Evolutionary conservation across 2,329 filamentous ascomycete species (phyloP).

Genomic region (Colletotrichum filicis): DNA sequence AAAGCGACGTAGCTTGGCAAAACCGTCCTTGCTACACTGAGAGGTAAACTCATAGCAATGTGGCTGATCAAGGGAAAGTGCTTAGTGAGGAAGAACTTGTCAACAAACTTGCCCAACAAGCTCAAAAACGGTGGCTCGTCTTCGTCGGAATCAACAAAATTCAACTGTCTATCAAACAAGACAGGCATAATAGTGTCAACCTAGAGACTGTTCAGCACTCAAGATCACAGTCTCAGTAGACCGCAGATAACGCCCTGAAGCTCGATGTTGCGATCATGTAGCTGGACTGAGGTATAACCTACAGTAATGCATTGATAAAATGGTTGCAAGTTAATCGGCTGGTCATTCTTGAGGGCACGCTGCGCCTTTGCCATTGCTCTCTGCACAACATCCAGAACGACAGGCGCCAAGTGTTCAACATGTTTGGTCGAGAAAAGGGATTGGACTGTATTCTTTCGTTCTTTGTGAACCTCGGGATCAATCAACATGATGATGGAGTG

Average conservation of each 20-base stretch:
- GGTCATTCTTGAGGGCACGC: background rate
- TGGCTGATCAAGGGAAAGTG: background rate
- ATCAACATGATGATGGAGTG: constrained; percentile 26
- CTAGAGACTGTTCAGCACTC: background rate
- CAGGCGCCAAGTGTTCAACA: background rate
- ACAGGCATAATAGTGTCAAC: background rate
- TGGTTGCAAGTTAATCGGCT: background rate
- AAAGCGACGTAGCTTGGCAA: background rate
- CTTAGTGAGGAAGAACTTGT: background rate
- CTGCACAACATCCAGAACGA: background rate
- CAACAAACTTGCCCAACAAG: background rate
- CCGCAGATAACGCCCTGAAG: too few relatives aligned
- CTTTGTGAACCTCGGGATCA: constrained; percentile 14
- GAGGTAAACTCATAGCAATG: background rate
- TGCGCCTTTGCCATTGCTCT: background rate
- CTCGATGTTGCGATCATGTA: background rate
- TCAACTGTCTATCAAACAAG: background rate
- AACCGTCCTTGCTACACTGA: background rate
- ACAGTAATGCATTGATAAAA: background rate
- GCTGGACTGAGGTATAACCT: background rate
- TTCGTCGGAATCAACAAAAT: background rate
- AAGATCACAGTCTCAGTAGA: background rate
- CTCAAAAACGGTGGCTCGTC: background rate
- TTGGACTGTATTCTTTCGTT: constrained; percentile 8
- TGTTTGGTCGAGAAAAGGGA: background rate